These are phyloP conservation scores for Parsonsia alboflavescens DNA, from an alignment of 257 asterid species.

Conservation along the genomic window DNA sequence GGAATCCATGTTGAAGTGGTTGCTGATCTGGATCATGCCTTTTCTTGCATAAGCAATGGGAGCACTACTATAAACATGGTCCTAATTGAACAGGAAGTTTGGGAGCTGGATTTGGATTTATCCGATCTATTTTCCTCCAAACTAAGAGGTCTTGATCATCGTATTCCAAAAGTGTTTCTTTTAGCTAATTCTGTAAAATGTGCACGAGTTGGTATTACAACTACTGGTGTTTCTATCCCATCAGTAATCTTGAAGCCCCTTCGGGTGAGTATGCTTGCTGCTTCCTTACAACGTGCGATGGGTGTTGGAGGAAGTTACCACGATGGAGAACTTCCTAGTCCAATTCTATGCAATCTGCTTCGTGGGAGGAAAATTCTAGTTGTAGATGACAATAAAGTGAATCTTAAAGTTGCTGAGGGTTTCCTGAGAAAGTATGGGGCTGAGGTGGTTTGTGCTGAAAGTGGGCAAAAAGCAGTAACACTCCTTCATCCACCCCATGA, in stretches of 20 bases:
- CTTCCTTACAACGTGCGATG: slow-evolving; percentile 74
- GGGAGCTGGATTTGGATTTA: slow-evolving; percentile 46
- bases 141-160: slow-evolving; percentile 20
- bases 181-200: slow-evolving; percentile 53
- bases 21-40: slow-evolving; percentile 30
- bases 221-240: slow-evolving; percentile 32
- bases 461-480: slow-evolving; percentile 63
- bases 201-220: slow-evolving; percentile 22
- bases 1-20: slow-evolving; percentile 65
- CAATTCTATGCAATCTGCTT: slow-evolving; percentile 62
- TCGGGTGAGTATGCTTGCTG: slow-evolving; percentile 80
- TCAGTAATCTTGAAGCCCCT: slow-evolving; percentile 62
- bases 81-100: slow-evolving; percentile 68
- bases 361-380: slow-evolving; percentile 72
- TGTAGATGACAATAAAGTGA: slow-evolving; percentile 87
- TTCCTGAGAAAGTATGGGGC: slow-evolving; percentile 90
- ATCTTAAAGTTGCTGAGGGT: slow-evolving; percentile 85
- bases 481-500: slow-evolving; percentile 73
- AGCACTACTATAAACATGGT: slow-evolving; percentile 36
- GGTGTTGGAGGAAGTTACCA: slow-evolving; percentile 42
- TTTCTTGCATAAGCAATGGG: slow-evolving; percentile 22
- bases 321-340: slow-evolving; percentile 42
- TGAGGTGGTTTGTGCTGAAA: slow-evolving; percentile 72
- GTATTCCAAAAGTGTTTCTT: slow-evolving; percentile 42
- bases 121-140: slow-evolving; percentile 27